A percentile compares a stretch with the other conserved stretches of the same genome.
These are phyloP conservation scores for Phytophthora capsici DNA, from an alignment of 352 stramenopile species.

Conservation along the genomic window DNA sequence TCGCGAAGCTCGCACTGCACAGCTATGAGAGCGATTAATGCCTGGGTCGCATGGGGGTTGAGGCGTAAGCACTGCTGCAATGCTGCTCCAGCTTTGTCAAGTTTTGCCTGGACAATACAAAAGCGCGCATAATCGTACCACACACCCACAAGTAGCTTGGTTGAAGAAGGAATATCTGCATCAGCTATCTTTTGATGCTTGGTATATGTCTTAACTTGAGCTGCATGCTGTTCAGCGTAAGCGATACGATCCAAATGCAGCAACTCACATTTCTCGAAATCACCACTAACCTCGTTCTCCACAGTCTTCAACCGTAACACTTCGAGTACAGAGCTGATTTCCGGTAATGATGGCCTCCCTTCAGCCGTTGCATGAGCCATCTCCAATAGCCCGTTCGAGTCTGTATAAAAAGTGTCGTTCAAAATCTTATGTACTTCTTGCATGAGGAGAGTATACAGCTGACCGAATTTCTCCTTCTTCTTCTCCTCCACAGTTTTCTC, in stretches of 20 bases:
- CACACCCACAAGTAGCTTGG: slow-evolving; percentile 33
- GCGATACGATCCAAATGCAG: slow-evolving; percentile 73
- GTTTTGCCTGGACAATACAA: slow-evolving; percentile 47
- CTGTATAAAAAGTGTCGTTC: slow-evolving; percentile 61
- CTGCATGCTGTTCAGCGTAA: slow-evolving; percentile 51
- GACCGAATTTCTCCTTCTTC: slow-evolving; percentile 68
- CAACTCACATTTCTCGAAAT: slow-evolving; percentile 67
- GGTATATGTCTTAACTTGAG: slow-evolving; percentile 10
- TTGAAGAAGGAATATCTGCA: slow-evolving; percentile 10
- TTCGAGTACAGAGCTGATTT: slow-evolving; percentile 39
- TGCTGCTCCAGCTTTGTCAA: slow-evolving; percentile 62
- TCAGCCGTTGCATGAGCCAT: slow-evolving; percentile 27
- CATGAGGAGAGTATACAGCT: slow-evolving; percentile 77
- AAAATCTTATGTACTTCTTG: slow-evolving; percentile 77
- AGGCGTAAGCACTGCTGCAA: slow-evolving; percentile 68
- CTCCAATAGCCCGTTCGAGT: slow-evolving; percentile 45
- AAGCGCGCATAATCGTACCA: slow-evolving; percentile 80
- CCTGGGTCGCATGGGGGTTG: slow-evolving; percentile 42
- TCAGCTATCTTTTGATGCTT: slow-evolving; percentile 11
- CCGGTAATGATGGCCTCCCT: slow-evolving; percentile 29
- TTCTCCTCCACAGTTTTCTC: slow-evolving; percentile 30
- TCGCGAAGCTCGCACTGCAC: slow-evolving; percentile 69
- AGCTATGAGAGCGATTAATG: slow-evolving; percentile 58
- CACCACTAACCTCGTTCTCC: slow-evolving; percentile 76
- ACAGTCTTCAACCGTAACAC: slow-evolving; percentile 56